phyloP scores from a whole-genome alignment of 129 eudicot species.

The Helichrysum umbraculigerum region DNA sequence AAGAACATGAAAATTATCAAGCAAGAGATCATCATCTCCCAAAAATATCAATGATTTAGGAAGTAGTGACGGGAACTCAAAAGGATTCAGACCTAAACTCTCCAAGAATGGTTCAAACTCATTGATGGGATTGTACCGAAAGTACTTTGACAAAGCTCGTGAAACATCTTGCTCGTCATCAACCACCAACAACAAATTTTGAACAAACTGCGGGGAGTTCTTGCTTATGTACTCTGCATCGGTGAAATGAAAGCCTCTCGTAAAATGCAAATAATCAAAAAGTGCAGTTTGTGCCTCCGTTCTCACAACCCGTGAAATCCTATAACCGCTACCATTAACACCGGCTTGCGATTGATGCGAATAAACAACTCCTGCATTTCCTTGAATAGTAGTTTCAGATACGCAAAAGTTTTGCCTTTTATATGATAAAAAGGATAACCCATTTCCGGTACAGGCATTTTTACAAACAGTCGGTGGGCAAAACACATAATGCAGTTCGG shows the following conservation, averaged over 20 bases:
- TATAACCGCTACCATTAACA: slow-evolving; percentile 19
- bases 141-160: slow-evolving; percentile 56
- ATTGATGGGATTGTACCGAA: slow-evolving; percentile 68
- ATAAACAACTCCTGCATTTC: slow-evolving; percentile 16
- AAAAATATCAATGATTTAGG: slow-evolving; percentile 65
- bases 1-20: slow-evolving; percentile 64
- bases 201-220: slow-evolving; percentile 64
- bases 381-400: slow-evolving; percentile 16
- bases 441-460: slow-evolving; percentile 24
- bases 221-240: slow-evolving; percentile 81
- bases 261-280: slow-evolving; percentile 67
- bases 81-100: slow-evolving; percentile 63
- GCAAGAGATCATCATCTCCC: slow-evolving; percentile 54
- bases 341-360: slow-evolving; percentile 39
- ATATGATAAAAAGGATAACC: slow-evolving; percentile 4
- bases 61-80: slow-evolving; percentile 44
- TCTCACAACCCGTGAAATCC: slow-evolving; percentile 52
- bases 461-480: slow-evolving; percentile 35
- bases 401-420: slow-evolving; percentile 39
- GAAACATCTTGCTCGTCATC: slow-evolving; percentile 57
- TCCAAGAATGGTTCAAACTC: slow-evolving; percentile 83
- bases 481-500: slow-evolving; percentile 36
- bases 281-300: slow-evolving; percentile 69
- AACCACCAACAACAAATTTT: slow-evolving; percentile 50
- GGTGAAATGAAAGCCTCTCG: slow-evolving; percentile 59